Evolutionary conservation across 1,139 yeast species (phyloP).

Genomic region (Pichiaceae sp.): DNA sequence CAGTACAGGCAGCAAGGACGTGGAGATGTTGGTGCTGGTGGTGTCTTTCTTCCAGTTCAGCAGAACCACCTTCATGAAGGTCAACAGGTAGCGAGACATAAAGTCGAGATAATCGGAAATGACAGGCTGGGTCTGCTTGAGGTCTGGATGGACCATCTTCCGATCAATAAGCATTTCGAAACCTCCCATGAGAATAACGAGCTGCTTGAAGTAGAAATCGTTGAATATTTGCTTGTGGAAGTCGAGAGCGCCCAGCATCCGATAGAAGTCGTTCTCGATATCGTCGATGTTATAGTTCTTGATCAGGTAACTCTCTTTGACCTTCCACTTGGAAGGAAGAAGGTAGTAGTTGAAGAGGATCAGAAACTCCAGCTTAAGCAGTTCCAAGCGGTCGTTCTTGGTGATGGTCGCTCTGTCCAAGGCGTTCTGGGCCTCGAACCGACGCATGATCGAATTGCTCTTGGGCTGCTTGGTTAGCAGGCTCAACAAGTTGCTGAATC

Average conservation of each 20-base stretch:
- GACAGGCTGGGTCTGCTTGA: conserved; percentile 14
- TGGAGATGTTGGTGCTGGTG: conserved; percentile 11
- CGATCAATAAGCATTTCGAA: conserved; percentile 23
- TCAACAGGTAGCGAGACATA: conserved; percentile 24
- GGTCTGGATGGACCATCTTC: conserved; percentile 13
- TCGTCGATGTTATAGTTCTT: conserved; percentile 22
- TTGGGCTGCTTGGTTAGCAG: conserved; percentile 18
- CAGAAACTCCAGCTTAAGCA: conserved; percentile 22
- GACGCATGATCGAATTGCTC: conserved; percentile 17
- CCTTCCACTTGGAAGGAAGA: conserved; percentile 25
- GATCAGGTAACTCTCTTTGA: conserved; percentile 19
- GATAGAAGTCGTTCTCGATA: conserved; percentile 30
- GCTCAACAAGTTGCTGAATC: conserved; percentile 31
- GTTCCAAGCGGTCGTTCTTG: conserved; percentile 23
- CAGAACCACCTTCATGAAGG: conserved; percentile 19
- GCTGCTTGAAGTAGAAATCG: conserved; percentile 25
- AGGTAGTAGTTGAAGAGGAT: conserved; percentile 20
- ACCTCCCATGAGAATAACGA: conserved; percentile 24
- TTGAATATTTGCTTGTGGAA: conserved; percentile 21
- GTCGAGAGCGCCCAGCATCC: conserved; percentile 17
- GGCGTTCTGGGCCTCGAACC: conserved; percentile 18
- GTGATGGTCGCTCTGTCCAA: conserved; percentile 19
- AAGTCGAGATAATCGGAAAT: conserved; percentile 24
- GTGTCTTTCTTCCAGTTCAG: conserved; percentile 13
- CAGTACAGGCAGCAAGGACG: conserved; percentile 24